phyloP scores from a whole-genome alignment of 2,329 filamentous ascomycete genomes.

The Fusarium foetens region DNA sequence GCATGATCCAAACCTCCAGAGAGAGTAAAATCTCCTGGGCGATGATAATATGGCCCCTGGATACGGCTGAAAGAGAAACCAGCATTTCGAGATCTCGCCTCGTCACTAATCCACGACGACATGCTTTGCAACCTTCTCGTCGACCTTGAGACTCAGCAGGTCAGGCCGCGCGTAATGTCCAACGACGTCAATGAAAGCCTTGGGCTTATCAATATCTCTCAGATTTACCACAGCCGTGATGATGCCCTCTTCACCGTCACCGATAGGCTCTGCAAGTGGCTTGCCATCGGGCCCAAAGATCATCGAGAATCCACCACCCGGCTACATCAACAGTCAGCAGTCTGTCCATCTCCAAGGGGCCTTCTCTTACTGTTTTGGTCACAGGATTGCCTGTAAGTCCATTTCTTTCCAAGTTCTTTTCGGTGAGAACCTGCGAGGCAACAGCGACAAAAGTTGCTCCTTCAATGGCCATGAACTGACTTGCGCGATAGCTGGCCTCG shows the following conservation, averaged over 20 bases:
- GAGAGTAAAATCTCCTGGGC: rapidly evolving
- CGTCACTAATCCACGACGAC: background rate
- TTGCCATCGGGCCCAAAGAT: background rate
- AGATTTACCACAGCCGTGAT: background rate
- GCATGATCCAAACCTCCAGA: background rate
- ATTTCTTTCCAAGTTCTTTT: background rate
- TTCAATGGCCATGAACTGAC: background rate
- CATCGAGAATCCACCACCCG: background rate
- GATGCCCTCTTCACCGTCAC: background rate
- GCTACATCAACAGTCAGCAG: background rate
- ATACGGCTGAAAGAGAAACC: rapidly evolving
- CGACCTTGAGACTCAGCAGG: background rate
- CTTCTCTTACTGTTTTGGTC: background rate
- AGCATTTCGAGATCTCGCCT: rapidly evolving
- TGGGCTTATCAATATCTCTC: background rate
- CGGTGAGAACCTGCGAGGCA: background rate
- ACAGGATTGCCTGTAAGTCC: background rate
- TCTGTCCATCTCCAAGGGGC: too few species aligned
- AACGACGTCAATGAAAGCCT: conserved; percentile 1
- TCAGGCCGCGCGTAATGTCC: background rate
- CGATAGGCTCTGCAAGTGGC: background rate
- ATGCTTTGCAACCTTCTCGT: conserved; percentile 1
- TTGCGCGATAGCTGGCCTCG: background rate
- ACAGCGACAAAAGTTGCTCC: conserved; percentile 1
- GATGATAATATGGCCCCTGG: rapidly evolving